These are phyloP conservation scores for Geotrichum australiense DNA, from an alignment of 1,139 yeast genomes.

Conservation along the genomic window DNA sequence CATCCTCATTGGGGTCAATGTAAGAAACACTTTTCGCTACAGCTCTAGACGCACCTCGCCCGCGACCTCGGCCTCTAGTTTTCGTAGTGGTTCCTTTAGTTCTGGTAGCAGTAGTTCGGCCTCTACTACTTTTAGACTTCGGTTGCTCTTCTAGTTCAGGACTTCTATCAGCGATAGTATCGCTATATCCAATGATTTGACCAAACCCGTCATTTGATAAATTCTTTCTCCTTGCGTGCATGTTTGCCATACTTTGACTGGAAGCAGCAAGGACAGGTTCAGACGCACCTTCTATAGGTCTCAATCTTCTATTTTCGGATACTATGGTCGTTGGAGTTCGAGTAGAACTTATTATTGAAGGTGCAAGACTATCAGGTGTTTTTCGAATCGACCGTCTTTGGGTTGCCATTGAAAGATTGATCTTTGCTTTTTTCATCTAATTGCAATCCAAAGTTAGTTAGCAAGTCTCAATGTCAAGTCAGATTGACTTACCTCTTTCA, in stretches of 20 bases:
- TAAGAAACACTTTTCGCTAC: too few species aligned
- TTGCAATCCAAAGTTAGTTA: neutral
- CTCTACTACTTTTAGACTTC: slow-evolving; percentile 4
- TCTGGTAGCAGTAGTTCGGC: neutral
- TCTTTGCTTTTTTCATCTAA: slow-evolving; percentile 17
- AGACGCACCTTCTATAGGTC: too few species aligned
- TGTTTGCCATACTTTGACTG: slow-evolving; percentile 2
- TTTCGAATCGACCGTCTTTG: slow-evolving; percentile 9
- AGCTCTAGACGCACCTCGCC: neutral
- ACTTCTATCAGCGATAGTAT: slow-evolving; percentile 9
- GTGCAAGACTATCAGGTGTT: too few species aligned
- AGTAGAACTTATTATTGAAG: too few species aligned
- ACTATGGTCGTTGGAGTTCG: too few species aligned
- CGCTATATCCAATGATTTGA: slow-evolving; percentile 6
- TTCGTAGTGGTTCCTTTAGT: slow-evolving; percentile 2
- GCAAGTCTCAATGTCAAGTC: neutral
- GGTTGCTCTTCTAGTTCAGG: slow-evolving; percentile 3
- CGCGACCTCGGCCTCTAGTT: neutral
- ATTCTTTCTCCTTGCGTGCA: neutral
- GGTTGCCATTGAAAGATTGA: slow-evolving; percentile 11
- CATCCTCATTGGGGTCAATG: too few species aligned
- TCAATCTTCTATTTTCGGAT: too few species aligned
- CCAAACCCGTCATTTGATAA: slow-evolving; percentile 8
- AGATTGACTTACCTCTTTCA: slow-evolving; percentile 10
- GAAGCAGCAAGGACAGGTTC: neutral